Evolutionary conservation across 495 filamentous ascomycete species (phyloP).

Genomic region (Pseudevernia furfuracea): DNA sequence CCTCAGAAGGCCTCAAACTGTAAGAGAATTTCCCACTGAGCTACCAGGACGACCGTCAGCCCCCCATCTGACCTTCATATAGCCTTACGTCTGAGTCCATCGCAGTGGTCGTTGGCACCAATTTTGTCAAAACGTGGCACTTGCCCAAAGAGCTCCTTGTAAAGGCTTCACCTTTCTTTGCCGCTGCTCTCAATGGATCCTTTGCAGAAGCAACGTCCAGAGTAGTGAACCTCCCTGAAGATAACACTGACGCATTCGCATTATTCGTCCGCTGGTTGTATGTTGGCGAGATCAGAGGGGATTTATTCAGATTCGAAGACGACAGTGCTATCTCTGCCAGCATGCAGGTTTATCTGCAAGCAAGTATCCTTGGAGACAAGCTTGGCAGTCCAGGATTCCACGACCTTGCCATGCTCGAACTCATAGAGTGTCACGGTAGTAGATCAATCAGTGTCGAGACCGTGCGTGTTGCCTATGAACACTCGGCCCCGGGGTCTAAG

Average conservation of each 20-base stretch:
- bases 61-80: background rate
- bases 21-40: background rate
- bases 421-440: background rate
- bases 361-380: slow-evolving; percentile 5
- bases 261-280: slow-evolving; percentile 1
- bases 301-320: too few species aligned
- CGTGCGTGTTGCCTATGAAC: background rate
- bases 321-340: accelerated
- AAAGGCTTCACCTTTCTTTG: slow-evolving; percentile 13
- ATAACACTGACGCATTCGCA: slow-evolving; percentile 2
- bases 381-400: slow-evolving; percentile 6
- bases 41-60: background rate
- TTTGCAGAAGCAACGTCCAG: background rate
- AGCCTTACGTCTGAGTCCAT: slow-evolving; percentile 1
- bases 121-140: background rate
- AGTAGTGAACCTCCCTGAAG: background rate
- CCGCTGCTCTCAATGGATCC: background rate
- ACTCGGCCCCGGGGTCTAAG: background rate
- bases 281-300: background rate
- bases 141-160: slow-evolving; percentile 13
- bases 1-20: background rate
- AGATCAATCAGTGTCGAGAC: too few species aligned
- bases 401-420: background rate
- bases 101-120: background rate
- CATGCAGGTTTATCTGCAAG: background rate